Evolutionary conservation across 495 filamentous ascomycete species (phyloP).

Genomic region (Aspergillus kassunensis): DNA sequence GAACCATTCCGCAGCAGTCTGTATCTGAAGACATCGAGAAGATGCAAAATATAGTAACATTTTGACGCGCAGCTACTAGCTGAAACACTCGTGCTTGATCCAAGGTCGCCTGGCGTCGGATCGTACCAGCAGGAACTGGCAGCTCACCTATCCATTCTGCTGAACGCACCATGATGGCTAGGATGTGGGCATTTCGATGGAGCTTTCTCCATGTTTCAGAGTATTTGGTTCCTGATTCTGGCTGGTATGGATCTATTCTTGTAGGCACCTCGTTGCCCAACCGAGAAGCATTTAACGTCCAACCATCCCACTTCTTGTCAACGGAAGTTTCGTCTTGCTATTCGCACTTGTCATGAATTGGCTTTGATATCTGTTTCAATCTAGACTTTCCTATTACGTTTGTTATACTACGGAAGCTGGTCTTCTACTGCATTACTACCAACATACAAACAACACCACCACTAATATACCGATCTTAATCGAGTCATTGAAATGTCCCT

Average conservation of each 20-base stretch:
- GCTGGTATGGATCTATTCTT: conserved; percentile 23
- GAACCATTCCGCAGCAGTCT: conserved; percentile 23
- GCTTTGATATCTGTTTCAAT: conserved; percentile 15
- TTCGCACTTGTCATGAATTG: conserved; percentile 13
- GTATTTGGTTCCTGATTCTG: conserved; percentile 22
- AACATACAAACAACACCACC: neutral
- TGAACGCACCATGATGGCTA: conserved; percentile 9
- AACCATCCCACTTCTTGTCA: conserved; percentile 23
- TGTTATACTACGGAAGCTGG: conserved; percentile 23
- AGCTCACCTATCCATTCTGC: conserved; percentile 4
- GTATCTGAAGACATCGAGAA: conserved; percentile 32
- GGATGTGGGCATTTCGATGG: conserved; percentile 30
- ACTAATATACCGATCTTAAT: neutral
- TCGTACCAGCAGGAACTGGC: conserved; percentile 20
- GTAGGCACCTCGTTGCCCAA: conserved; percentile 16
- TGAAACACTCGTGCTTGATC: conserved; percentile 38
- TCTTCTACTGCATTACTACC: conserved; percentile 10
- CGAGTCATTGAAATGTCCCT: conserved; percentile 39
- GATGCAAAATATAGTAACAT: conserved; percentile 46
- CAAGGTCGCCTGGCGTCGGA: conserved; percentile 35
- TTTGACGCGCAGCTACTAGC: conserved; percentile 41
- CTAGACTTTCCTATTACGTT: conserved; percentile 1
- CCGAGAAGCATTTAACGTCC: conserved; percentile 42
- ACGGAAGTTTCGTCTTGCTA: conserved; percentile 13
- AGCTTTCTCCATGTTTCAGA: conserved; percentile 44